Base-by-base conservation (phyloP, 805 yeast genomes). In the Barnettozyma populi region DNA sequence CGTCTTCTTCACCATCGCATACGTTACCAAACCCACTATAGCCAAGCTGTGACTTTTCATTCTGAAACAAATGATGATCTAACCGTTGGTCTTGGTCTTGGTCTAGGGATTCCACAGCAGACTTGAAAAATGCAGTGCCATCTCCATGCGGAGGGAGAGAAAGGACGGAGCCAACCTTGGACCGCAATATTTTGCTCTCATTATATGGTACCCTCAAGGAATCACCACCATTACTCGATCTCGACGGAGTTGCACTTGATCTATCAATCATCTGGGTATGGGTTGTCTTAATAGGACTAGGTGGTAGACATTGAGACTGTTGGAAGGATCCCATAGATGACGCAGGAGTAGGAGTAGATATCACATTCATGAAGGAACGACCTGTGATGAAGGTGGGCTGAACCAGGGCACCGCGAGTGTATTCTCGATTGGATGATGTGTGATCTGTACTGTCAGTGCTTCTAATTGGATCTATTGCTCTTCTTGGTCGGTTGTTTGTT, bases 101-200 rank as follows among this genome's bases (percentile, higher is more conserved):
- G 7, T 19, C 11, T 13, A 40, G 45, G 5, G 34, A 13, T 10
- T 45, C 48, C 19, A 36, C 31, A 9, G 51, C 47, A 7, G 53
- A 51, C 24, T 48, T 51, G 37, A 45, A 48, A 3, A 37, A 35
- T 16, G 45, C 43, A 18, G 45, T 25, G 5, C 47, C 53, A 2
- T 39, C 50, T n/a, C 45, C 47, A 14, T 21, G 11, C 23, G 35
- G 34, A 2, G 40, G 46, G 5, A 42, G 40, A 18, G 40, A 46
- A 16, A 37, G 36, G 7, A 36, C 14, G 4, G 47, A 47, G 7
- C 32, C 32, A 29, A 14, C n/a, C n/a, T 8, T 29, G 9, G 32
- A 29, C 3, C 32, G 21, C 14, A n/a, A 23, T 8, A 36, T 14
- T 7, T 11, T 25, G 13, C 29, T 21, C 19, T 36, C 41, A 27